phyloP scores from a whole-genome alignment of 139 green algal species.

The Dunaliella sp. region DNA sequence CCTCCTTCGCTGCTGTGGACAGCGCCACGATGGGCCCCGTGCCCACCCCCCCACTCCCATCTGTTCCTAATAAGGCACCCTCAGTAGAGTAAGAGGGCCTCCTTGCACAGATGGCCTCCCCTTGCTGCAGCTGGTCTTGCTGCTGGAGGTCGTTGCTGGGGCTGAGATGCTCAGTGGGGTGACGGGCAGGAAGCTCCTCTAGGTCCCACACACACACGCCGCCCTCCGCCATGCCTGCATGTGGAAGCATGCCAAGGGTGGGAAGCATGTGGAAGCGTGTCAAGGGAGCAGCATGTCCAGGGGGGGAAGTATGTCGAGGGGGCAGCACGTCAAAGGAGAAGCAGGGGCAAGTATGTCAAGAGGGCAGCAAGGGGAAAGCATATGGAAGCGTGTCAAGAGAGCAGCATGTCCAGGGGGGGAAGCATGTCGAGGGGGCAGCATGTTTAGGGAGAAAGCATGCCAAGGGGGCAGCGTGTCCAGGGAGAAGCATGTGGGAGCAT shows the following conservation, averaged over 20 bases:
- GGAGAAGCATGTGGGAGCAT: too few relatives aligned
- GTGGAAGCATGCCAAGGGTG: background rate
- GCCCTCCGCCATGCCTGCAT: conserved; percentile 53
- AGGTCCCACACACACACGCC: conserved; percentile 55
- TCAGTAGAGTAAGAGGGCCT: conserved; percentile 47
- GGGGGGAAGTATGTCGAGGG: too few relatives aligned
- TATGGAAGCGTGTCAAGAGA: too few relatives aligned
- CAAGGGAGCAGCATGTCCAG: too few relatives aligned
- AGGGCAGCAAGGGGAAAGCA: too few relatives aligned
- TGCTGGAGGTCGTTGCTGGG: background rate
- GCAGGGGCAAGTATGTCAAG: too few relatives aligned
- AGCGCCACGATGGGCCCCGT: conserved; percentile 24
- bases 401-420: too few relatives aligned
- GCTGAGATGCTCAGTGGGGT: conserved; percentile 18
- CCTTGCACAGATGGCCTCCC: conserved; percentile 6
- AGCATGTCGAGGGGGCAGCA: too few relatives aligned
- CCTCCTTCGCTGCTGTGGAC: conserved; percentile 11
- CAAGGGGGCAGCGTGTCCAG: too few relatives aligned
- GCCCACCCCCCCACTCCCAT: background rate
- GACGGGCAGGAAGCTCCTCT: conserved; percentile 34
- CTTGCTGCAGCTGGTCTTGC: conserved; percentile 3
- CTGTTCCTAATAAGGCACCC: background rate
- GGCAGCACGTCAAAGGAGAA: too few relatives aligned
- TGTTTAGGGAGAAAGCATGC: too few relatives aligned
- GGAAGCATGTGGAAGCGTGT: too few relatives aligned